A percentile compares a stretch with the other conserved stretches of the same genome.
Conservation (phyloP, 257 asterid species). For the Solanum gandarillasii region DNA sequence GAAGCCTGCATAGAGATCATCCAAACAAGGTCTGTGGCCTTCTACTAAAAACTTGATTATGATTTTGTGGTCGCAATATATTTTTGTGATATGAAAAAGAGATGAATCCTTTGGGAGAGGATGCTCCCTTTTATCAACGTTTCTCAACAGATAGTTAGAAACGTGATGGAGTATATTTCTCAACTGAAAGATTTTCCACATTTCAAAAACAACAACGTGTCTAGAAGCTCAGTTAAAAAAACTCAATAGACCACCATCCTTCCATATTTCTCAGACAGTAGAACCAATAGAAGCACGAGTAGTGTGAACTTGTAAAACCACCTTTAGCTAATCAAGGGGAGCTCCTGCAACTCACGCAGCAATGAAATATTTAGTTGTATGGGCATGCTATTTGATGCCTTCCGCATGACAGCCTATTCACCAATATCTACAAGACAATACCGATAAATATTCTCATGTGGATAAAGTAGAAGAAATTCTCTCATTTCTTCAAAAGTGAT, state of each 20-base stretch:
- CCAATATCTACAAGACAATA: slow-evolving; percentile 91
- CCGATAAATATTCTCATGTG: slow-evolving; percentile 60
- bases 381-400: slow-evolving; percentile 84
- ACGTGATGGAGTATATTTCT: no score
- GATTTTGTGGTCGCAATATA: no score
- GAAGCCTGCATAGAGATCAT: no score
- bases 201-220: no score
- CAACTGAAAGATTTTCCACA: no score
- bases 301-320: slow-evolving; percentile 81
- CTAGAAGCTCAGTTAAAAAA: no score
- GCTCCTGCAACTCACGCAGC: slow-evolving; percentile 44
- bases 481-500: slow-evolving; percentile 97
- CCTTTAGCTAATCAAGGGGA: slow-evolving; percentile 21
- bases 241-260: slow-evolving; percentile 41
- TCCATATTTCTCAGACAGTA: slow-evolving; percentile 59
- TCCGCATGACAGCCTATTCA: slow-evolving; percentile 86
- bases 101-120: no score
- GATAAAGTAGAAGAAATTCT: slow-evolving; percentile 28
- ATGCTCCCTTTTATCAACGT: no score
- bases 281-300: slow-evolving; percentile 49
- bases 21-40: no score
- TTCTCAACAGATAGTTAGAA: no score
- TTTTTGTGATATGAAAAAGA: no score
- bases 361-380: slow-evolving; percentile 67
- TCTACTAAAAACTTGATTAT: no score